A percentile compares a stretch with the other conserved stretches of the same genome.
Conservation (phyloP, 2,329 filamentous ascomycete species). For the Fusarium mundagurra region DNA sequence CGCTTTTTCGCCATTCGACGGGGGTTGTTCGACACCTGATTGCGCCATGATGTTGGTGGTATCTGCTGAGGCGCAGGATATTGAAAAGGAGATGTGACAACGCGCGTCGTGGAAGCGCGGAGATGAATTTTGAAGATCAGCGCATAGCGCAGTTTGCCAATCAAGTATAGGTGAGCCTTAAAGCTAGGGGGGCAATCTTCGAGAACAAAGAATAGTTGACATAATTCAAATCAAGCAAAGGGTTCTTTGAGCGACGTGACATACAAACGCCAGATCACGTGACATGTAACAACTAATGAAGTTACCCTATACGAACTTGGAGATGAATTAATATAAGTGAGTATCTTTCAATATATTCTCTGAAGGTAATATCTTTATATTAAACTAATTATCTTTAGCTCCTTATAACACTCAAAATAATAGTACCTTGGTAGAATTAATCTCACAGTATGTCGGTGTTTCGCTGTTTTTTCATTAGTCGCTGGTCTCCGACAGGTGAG, state of each 20-base stretch:
- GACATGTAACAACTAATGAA: background rate
- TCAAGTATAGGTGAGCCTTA: background rate
- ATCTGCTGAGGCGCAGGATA: slow-evolving; percentile 2
- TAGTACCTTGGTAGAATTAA: background rate
- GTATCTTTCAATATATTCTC: background rate
- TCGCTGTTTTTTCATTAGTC: background rate
- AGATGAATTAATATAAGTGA: background rate
- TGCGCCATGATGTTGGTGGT: slow-evolving; percentile 28
- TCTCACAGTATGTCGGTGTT: background rate
- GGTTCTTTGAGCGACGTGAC: slow-evolving; percentile 28
- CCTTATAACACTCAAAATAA: too few relatives aligned
- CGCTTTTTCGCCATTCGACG: slow-evolving; percentile 26
- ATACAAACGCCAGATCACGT: slow-evolving; percentile 43
- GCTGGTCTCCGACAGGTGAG: background rate
- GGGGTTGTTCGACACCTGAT: slow-evolving; percentile 37
- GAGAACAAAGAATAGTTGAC: background rate
- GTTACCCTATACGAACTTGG: slow-evolving; percentile 19
- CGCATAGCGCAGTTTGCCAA: slow-evolving; percentile 22
- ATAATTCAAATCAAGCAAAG: slow-evolving; percentile 5
- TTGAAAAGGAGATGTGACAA: slow-evolving; percentile 16
- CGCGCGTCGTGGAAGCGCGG: slow-evolving; percentile 23
- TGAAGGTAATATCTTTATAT: background rate
- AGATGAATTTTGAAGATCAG: slow-evolving; percentile 13
- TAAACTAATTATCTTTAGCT: background rate
- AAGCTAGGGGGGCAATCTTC: background rate